Evolutionary conservation across 768 basidiomycete genomes (phyloP).

Genomic region (Phaeotremella fagi): DNA sequence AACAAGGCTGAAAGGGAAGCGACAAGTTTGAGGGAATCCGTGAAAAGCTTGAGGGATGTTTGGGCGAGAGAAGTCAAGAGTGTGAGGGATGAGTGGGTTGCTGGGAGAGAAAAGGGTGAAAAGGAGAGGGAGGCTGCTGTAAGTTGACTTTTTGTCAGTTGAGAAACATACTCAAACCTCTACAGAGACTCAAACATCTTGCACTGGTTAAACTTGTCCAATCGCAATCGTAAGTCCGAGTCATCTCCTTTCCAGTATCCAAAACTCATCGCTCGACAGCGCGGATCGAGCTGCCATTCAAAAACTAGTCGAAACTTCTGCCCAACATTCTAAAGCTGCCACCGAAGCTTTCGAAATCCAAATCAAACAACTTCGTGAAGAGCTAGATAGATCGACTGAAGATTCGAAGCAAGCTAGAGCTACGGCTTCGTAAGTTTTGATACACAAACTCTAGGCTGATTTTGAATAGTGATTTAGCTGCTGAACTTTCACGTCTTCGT

Average conservation of each 20-base stretch:
- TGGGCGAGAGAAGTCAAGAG: slow-evolving; percentile 39
- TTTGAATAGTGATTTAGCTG: slow-evolving; percentile 20
- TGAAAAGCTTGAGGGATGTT: slow-evolving; percentile 40
- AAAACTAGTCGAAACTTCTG: slow-evolving; percentile 13
- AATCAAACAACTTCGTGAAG: slow-evolving; percentile 13
- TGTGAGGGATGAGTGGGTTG: slow-evolving; percentile 28
- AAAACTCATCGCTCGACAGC: not conserved
- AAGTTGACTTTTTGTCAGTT: slow-evolving; percentile 7
- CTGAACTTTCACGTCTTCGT: slow-evolving; percentile 26
- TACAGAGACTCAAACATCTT: slow-evolving; percentile 32
- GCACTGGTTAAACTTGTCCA: slow-evolving; percentile 34
- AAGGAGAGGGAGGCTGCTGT: slow-evolving; percentile 42
- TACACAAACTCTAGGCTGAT: not conserved
- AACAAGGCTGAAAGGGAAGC: slow-evolving; percentile 38
- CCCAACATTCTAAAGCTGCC: slow-evolving; percentile 8
- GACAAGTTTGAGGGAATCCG: slow-evolving; percentile 42
- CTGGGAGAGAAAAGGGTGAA: slow-evolving; percentile 22
- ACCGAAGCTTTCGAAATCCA: slow-evolving; percentile 27
- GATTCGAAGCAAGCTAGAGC: slow-evolving; percentile 18
- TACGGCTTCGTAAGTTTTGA: slow-evolving; percentile 29
- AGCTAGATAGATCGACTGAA: slow-evolving; percentile 19
- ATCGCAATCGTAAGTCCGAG: slow-evolving; percentile 35
- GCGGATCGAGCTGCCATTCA: slow-evolving; percentile 17
- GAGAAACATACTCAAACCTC: not conserved
- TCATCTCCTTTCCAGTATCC: too few relatives aligned